Evolutionary conservation across 1,139 yeast genomes (phyloP), one percentile per base, ranked within the genome.

Genomic region (Wickerhamomyces sp.): DNA sequence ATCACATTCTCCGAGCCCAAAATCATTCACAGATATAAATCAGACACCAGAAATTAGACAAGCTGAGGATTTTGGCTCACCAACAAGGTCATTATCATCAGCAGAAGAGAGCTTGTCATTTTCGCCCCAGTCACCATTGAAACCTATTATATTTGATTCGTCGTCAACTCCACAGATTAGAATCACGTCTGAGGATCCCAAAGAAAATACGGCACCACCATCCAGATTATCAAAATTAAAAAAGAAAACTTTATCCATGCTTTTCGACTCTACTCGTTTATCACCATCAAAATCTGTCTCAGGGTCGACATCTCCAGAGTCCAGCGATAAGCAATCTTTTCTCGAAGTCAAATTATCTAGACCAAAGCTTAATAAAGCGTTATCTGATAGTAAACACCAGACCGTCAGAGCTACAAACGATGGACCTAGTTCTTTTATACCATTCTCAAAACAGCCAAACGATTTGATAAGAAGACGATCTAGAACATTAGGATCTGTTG

Each of bases 401-500:
- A 36, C 39, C 1, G 2, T 32, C 17, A 15, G 28, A 24, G n/a
- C n/a, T 21, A 12, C 25, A 21, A 21, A 7, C 12, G 6, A n/a
- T 27, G 28, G 21, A 19, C 7, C 27, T 24, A 24, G 24, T 10
- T 21, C 10, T 7, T 8, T 7, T 16, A 22, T 12, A 15, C 20
- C 14, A 16, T 16, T 26, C 32, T 17, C 8, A 5, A 15, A 15
- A n/a, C n/a, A 7, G 14, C 20, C 32, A 25, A 39, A 41, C 18
- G 49, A 46, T 3, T 22, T 44, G 5, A 20, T 35, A 12, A 40
- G 58, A 28, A 49, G 43, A 29, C 42, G 58, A 6, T 49, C 56
- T 4, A 45, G 45, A 17, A 54, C 59, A 0, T 31, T 53, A 20
- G 58, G 58, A 0, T 49, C 55, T 0, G 35, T 52, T 8, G 58